These are phyloP conservation scores for Colletotrichum navitas DNA, from an alignment of 2,329 filamentous ascomycete genomes.

Conservation along the genomic window DNA sequence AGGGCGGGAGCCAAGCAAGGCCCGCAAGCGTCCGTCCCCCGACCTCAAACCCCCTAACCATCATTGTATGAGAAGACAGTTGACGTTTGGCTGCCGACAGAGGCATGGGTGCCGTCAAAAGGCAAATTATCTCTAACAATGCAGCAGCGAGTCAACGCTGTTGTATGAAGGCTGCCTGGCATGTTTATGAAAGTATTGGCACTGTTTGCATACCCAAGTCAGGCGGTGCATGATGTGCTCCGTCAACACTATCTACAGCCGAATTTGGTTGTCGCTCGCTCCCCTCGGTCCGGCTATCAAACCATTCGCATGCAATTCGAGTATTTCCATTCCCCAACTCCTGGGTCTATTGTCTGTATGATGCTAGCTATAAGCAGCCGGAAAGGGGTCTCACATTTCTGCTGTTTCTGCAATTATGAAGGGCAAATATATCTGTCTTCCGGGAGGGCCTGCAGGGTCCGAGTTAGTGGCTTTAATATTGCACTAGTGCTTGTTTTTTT, in stretches of 20 bases:
- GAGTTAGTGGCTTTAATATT: slow-evolving; percentile 33
- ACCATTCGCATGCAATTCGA: background rate
- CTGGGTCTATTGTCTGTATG: slow-evolving; percentile 21
- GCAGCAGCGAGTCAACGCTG: background rate
- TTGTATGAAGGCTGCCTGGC: background rate
- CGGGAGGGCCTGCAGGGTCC: slow-evolving; percentile 35
- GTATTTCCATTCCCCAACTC: slow-evolving; percentile 4
- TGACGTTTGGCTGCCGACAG: too few relatives aligned
- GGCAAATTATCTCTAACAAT: background rate
- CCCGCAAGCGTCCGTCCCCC: slow-evolving; percentile 26
- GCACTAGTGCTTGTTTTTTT: slow-evolving; percentile 30
- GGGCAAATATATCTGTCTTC: slow-evolving; percentile 19
- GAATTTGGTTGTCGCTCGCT: background rate
- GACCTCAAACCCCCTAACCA: background rate
- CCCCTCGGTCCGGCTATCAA: background rate
- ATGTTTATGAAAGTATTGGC: background rate
- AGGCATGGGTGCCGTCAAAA: background rate
- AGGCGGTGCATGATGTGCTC: background rate
- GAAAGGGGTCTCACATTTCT: slow-evolving; percentile 24
- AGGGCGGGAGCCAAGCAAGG: slow-evolving; percentile 14
- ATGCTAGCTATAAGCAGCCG: background rate
- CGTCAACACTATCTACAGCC: background rate
- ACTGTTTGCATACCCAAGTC: background rate
- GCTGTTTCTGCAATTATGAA: slow-evolving; percentile 27
- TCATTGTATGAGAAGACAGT: background rate